These are phyloP conservation scores for Prunus padus DNA, from an alignment of 306 rosid species.

Conservation along the genomic window DNA sequence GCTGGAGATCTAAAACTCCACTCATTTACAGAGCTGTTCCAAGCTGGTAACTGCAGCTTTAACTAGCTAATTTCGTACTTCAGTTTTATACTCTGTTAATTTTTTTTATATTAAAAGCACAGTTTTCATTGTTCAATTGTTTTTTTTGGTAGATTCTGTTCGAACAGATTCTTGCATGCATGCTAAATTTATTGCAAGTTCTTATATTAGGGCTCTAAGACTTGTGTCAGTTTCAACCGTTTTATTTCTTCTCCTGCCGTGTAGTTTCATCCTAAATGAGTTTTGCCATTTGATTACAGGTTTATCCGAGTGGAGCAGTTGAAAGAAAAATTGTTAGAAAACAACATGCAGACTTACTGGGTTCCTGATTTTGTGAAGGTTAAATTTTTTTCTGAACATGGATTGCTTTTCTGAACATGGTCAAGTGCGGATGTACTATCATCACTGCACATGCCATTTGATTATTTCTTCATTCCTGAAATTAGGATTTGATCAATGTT, in stretches of 20 bases:
- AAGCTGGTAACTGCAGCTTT: slow-evolving; percentile 67
- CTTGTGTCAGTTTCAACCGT: not conserved
- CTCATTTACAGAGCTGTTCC: slow-evolving; percentile 96
- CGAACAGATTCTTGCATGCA: not conserved
- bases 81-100: not conserved
- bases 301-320: slow-evolving; percentile 81
- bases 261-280: slow-evolving; percentile 10
- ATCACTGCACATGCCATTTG: no score
- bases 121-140: not conserved
- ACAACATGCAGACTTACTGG: slow-evolving; percentile 87
- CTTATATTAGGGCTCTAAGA: not conserved
- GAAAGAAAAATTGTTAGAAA: slow-evolving; percentile 80
- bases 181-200: not conserved
- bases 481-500: no score
- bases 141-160: not conserved
- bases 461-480: no score
- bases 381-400: not conserved
- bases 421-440: no score
- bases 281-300: slow-evolving; percentile 46
- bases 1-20: slow-evolving; percentile 92
- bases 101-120: not conserved
- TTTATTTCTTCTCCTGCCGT: not conserved
- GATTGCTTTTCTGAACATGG: no score
- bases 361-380: slow-evolving; percentile 99
- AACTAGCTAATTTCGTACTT: not conserved